Base-by-base conservation (phyloP, 176 grass and related monocot genomes). In the Aechmea fasciata region DNA sequence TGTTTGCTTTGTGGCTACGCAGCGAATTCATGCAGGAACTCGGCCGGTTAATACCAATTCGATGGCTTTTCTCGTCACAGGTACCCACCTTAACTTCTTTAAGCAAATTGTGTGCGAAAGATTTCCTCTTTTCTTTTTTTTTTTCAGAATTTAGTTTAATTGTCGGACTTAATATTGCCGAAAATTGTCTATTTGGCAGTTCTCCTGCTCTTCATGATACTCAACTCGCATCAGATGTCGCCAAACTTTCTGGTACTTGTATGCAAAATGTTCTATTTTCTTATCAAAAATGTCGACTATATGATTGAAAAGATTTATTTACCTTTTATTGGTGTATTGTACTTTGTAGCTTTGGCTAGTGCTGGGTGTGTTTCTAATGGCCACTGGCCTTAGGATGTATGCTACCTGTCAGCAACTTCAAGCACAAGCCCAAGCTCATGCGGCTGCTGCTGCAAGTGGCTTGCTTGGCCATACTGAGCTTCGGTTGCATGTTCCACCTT, bases 171-270 rank as follows among this genome's bases (percentile, higher is more conserved):
- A 18, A 24, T 50, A 11, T 71, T 73, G 65, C 20, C 81, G n/a
- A n/a, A 12, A 13, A 26, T 1, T 47, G 69, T 49, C 13, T 2
- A 22, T 71, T 84, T 75, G 55, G 64, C 84, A 93, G 94, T 97
- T 63, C 78, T 97, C 72, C 47, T 93, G n/a, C 61, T 97, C 29
- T 97, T 97, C 84, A 88, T 97, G 86, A 84, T 97, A 72, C 75
- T 97, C 48, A 97, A 90, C 74, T 97, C 94, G 2, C 94, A 97
- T 69, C 94, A 97, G 79, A 85, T 97, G 77, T 97, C 89, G 48
- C 77, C 86, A 1, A 93, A 89, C 66, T 85, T 92, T 75, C 76
- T 96, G 81, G 92, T 96, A 79, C 14, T 19, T 55, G 22, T 63
- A 13, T 13, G 29, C 19, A 51, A 70, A 10, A 70, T 49, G 49